Evolutionary conservation across 805 yeast species (phyloP).

Genomic region (Candida ipomoeae): DNA sequence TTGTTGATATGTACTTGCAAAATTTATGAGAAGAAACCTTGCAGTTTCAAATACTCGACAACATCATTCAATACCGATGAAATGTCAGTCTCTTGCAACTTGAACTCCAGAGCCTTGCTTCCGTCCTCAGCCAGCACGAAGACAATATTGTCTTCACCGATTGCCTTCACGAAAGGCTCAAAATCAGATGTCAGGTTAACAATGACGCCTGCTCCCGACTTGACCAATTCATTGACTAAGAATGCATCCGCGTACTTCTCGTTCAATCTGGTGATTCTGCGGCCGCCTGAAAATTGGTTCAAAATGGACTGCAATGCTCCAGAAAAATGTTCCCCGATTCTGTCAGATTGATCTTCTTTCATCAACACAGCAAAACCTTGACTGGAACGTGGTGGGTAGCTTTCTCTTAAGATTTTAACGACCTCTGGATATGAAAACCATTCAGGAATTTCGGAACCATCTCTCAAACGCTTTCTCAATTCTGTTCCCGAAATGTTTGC

Average conservation of each 20-base stretch:
- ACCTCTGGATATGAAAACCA: constrained; percentile 99
- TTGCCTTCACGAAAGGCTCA: constrained; percentile 39
- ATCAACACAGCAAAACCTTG: constrained; percentile 86
- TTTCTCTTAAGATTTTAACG: constrained; percentile 82
- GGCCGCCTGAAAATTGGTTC: constrained; percentile 83
- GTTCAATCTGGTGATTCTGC: constrained; percentile 62
- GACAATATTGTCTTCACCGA: constrained; percentile 55
- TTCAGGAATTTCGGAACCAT: constrained; percentile 85
- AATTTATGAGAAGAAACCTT: constrained; percentile 49
- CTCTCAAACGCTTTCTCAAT: constrained; percentile 79
- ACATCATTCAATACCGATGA: constrained; percentile 61
- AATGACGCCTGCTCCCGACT: constrained; percentile 91
- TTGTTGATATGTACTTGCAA: background rate
- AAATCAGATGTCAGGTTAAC: constrained; percentile 38
- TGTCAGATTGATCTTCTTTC: constrained; percentile 45
- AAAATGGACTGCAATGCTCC: constrained; percentile 85
- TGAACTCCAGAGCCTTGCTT: constrained; percentile 9
- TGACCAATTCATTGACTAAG: constrained; percentile 69
- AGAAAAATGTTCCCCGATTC: constrained; percentile 43
- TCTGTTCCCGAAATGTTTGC: constrained; percentile 94
- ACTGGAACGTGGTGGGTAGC: constrained; percentile 84
- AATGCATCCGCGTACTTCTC: constrained; percentile 46
- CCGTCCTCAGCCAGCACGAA: constrained; percentile 23
- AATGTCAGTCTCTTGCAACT: constrained; percentile 11
- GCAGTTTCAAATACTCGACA: constrained; percentile 68